phyloP scores from a whole-genome alignment of 2,329 filamentous ascomycete species.

The Diplocarpon mali region DNA sequence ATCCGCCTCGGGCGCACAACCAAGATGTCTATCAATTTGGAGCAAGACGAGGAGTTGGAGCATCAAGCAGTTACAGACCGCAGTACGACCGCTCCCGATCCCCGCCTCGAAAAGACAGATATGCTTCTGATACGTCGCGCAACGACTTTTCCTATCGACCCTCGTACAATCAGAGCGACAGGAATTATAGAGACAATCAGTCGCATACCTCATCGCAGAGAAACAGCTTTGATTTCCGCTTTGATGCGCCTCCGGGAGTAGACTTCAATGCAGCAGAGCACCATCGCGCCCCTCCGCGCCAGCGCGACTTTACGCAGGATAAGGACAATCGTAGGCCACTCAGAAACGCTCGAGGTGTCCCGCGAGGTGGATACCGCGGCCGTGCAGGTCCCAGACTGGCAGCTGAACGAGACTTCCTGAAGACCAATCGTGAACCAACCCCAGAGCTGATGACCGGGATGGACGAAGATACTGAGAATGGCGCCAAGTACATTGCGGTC shows the following conservation, averaged over 20 bases:
- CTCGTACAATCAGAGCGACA: not conserved
- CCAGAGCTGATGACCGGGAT: conserved; percentile 28
- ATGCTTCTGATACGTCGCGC: conserved; percentile 4
- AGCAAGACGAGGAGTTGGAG: conserved; percentile 3
- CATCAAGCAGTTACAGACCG: conserved; percentile 3
- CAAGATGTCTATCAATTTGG: conserved; percentile 19
- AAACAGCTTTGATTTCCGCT: conserved; percentile 23
- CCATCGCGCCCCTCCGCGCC: conserved; percentile 18
- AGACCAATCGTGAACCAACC: conserved; percentile 27
- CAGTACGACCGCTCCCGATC: conserved; percentile 9
- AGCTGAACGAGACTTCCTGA: conserved; percentile 26
- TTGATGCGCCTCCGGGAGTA: conserved; percentile 24
- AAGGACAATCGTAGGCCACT: conserved; percentile 5
- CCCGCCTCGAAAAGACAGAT: conserved; percentile 13
- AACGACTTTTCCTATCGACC: conserved; percentile 4
- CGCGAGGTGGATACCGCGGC: conserved; percentile 21
- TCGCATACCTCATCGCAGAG: conserved; percentile 8
- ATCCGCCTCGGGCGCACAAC: not conserved
- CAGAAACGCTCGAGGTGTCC: conserved; percentile 9
- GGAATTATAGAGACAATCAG: not conserved
- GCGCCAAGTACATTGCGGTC: conserved; percentile 41
- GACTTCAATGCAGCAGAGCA: conserved; percentile 20
- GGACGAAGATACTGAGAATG: conserved; percentile 21
- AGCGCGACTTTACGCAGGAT: conserved; percentile 3
- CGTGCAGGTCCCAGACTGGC: conserved; percentile 22